Evolutionary conservation across 2,329 filamentous ascomycete species (phyloP).

Genomic region (Endocalyx cinctus): DNA sequence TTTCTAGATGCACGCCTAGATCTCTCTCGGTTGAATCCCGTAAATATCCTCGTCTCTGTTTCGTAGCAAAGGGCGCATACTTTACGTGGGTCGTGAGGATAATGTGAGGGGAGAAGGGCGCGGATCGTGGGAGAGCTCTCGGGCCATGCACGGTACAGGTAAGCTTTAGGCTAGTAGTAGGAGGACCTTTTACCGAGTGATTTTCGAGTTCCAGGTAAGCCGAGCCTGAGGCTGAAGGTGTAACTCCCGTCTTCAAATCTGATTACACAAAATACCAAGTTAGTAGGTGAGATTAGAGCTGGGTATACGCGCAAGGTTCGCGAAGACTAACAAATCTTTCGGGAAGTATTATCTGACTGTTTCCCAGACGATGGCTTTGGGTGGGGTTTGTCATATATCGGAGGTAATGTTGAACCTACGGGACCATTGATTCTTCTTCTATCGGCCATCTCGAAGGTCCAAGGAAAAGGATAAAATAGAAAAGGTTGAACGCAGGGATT

Average conservation of each 20-base stretch:
- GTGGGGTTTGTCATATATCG: conserved; percentile 57
- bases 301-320: too few species aligned
- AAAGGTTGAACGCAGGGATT: too few species aligned
- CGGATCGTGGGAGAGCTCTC: conserved; percentile 81
- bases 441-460: too few species aligned
- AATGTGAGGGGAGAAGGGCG: conserved; percentile 87
- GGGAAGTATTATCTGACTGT: conserved; percentile 64
- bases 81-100: conserved; percentile 92
- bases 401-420: conserved; percentile 67
- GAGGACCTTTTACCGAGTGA: conserved; percentile 35
- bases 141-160: conserved; percentile 92
- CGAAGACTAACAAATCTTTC: conserved; percentile 78
- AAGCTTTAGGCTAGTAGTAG: conserved; percentile 77
- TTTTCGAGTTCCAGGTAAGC: conserved; percentile 72
- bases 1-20: conserved; percentile 85
- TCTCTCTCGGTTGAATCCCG: conserved; percentile 84
- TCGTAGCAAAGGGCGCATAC: conserved; percentile 89
- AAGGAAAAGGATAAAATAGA: too few species aligned
- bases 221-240: conserved; percentile 89
- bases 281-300: too few species aligned
- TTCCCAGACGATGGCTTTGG: conserved; percentile 21
- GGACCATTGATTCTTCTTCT: conserved; percentile 89
- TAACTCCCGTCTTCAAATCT: conserved; percentile 89
- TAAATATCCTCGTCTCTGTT: conserved; percentile 76
- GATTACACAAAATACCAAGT: too few species aligned